Evolutionary conservation across 345 rosid genomes (phyloP).

Genomic region (Aquilaria sinensis): DNA sequence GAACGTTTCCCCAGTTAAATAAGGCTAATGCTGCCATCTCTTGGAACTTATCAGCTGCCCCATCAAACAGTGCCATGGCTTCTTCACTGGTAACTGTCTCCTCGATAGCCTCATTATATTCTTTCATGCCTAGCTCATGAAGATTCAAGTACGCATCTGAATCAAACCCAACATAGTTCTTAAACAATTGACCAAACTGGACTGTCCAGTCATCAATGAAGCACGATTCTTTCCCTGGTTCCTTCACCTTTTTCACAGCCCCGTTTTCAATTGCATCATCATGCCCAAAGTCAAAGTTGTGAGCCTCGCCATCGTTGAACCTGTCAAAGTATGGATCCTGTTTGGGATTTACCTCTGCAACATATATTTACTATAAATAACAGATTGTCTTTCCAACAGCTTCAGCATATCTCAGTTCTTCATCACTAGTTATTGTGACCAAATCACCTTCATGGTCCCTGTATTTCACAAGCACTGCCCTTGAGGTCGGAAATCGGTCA

Average conservation of each 20-base stretch:
- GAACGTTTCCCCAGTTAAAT: constrained; percentile 85
- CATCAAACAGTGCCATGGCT: constrained; percentile 64
- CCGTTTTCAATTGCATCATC: constrained; percentile 21
- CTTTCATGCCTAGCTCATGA: constrained; percentile 75
- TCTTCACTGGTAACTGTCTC: constrained; percentile 82
- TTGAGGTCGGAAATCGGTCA: constrained; percentile 61
- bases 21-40: constrained; percentile 84
- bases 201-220: constrained; percentile 81
- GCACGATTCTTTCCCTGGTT: constrained; percentile 22
- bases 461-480: constrained; percentile 71
- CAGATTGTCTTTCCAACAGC: too few species aligned
- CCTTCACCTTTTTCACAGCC: constrained; percentile 24
- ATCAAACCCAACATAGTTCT: constrained; percentile 69
- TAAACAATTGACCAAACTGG: constrained; percentile 74
- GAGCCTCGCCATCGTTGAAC: constrained; percentile 23
- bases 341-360: constrained; percentile 56
- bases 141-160: constrained; percentile 63
- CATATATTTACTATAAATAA: too few species aligned
- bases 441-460: constrained; percentile 90
- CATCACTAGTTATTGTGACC: constrained; percentile 74
- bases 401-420: constrained; percentile 78
- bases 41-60: constrained; percentile 77
- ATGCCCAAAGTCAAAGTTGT: constrained; percentile 5
- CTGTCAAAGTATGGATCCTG: constrained; percentile 51
- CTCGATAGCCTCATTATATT: constrained; percentile 88